These are phyloP conservation scores for Yamadazyma sp. DNA, from an alignment of 805 yeast genomes.

Conservation along the genomic window DNA sequence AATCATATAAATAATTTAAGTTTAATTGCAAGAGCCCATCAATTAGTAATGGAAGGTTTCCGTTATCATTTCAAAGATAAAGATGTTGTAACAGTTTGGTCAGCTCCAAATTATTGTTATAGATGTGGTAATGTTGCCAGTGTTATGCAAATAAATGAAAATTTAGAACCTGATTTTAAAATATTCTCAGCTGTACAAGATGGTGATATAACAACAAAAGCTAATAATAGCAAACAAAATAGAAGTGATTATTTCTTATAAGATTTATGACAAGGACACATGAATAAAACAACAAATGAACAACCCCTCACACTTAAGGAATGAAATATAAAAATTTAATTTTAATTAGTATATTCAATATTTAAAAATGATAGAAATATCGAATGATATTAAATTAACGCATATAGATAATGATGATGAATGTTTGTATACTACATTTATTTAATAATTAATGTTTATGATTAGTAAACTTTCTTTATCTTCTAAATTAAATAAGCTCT, in stretches of 20 bases:
- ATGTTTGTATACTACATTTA: conserved; percentile 8
- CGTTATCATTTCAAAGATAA: conserved; percentile 94
- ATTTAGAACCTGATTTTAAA: conserved; percentile 82
- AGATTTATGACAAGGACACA: too few species aligned
- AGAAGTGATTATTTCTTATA: conserved; percentile 45
- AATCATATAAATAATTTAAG: conserved; percentile 89
- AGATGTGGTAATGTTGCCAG: conserved; percentile 98
- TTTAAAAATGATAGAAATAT: too few species aligned
- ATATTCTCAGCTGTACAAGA: conserved; percentile 96
- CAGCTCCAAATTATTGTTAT: conserved; percentile 96
- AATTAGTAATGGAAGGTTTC: conserved; percentile 97
- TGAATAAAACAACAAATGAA: too few species aligned
- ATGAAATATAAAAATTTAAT: too few species aligned
- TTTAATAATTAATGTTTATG: conserved; percentile 7
- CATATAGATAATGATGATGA: too few species aligned
- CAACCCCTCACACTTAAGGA: too few species aligned
- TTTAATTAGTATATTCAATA: too few species aligned
- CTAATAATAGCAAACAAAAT: conserved; percentile 38
- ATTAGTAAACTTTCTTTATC: not conserved
- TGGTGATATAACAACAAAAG: conserved; percentile 48
- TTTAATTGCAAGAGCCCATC: conserved; percentile 94
- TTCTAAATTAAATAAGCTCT: too few species aligned
- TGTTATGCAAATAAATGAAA: conserved; percentile 93
- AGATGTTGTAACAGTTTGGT: conserved; percentile 97
- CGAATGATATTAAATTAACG: not conserved